These are phyloP conservation scores for Orbilia ellipsospora DNA, from an alignment of 2,329 filamentous ascomycete genomes.

Conservation along the genomic window DNA sequence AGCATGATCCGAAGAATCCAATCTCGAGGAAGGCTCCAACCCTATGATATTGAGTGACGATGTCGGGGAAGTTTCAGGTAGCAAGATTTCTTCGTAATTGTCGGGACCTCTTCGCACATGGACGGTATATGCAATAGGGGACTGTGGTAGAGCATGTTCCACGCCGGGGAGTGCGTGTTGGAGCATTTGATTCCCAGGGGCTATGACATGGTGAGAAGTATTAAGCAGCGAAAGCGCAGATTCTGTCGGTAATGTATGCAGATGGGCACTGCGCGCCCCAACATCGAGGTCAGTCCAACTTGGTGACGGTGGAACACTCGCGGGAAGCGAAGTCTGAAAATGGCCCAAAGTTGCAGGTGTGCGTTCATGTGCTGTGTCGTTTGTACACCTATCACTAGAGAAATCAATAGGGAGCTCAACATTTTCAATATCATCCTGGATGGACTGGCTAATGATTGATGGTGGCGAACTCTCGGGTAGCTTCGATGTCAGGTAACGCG, in stretches of 20 bases:
- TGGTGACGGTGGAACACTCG: slow-evolving; percentile 22
- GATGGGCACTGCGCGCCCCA: not conserved
- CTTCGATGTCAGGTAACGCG: not conserved
- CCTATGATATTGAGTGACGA: not conserved
- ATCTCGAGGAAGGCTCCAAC: not conserved
- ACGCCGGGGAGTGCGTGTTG: not conserved
- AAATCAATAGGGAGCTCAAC: not conserved
- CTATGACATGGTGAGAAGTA: no score
- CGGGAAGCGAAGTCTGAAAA: not conserved
- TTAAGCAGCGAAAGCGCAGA: not conserved
- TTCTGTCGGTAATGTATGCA: not conserved
- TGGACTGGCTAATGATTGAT: not conserved
- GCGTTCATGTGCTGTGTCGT: not conserved
- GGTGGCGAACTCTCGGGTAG: slow-evolving; percentile 9
- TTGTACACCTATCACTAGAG: not conserved
- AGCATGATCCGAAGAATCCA: not conserved
- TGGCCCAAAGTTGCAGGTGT: no score
- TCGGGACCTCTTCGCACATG: not conserved
- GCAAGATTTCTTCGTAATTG: not conserved
- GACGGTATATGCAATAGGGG: slow-evolving; percentile 7
- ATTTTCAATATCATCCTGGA: not conserved
- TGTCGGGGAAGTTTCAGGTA: slow-evolving; percentile 16
- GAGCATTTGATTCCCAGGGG: no score
- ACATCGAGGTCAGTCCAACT: not conserved
- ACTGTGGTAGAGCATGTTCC: slow-evolving; percentile 13